phyloP scores from a whole-genome alignment of 495 filamentous ascomycete genomes.

The Penicillium ochrochloron region DNA sequence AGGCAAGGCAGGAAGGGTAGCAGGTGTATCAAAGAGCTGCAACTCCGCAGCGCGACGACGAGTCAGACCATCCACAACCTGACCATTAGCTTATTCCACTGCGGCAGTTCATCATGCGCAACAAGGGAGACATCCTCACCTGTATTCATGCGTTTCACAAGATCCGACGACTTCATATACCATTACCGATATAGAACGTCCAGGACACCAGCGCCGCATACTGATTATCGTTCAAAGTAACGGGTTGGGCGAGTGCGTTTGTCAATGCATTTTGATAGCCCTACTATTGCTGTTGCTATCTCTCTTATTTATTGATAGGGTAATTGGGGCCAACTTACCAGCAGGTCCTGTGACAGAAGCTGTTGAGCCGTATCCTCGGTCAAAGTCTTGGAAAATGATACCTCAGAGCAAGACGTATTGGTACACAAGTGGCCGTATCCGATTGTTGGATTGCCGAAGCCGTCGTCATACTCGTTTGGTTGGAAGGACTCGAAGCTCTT shows the following conservation, averaged over 20 bases:
- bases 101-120: conserved; percentile 42
- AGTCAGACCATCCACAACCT: conserved; percentile 30
- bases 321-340: background rate
- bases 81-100: conserved; percentile 51
- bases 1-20: background rate
- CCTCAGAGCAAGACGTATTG: background rate
- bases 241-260: background rate
- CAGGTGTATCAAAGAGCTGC: background rate
- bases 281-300: background rate
- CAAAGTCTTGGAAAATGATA: background rate
- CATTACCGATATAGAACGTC: background rate
- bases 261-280: background rate
- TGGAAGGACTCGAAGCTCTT: background rate
- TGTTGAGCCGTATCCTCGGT: background rate
- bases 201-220: background rate
- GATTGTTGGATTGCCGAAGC: background rate
- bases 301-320: background rate
- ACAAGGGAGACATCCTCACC: conserved; percentile 17
- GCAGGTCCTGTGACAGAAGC: background rate
- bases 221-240: background rate
- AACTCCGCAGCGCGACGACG: background rate
- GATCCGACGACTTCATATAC: conserved; percentile 1
- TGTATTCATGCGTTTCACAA: background rate
- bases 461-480: background rate
- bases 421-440: background rate